Evolutionary conservation across 768 basidiomycete species (phyloP).

Genomic region (Clavaria fumosa): DNA sequence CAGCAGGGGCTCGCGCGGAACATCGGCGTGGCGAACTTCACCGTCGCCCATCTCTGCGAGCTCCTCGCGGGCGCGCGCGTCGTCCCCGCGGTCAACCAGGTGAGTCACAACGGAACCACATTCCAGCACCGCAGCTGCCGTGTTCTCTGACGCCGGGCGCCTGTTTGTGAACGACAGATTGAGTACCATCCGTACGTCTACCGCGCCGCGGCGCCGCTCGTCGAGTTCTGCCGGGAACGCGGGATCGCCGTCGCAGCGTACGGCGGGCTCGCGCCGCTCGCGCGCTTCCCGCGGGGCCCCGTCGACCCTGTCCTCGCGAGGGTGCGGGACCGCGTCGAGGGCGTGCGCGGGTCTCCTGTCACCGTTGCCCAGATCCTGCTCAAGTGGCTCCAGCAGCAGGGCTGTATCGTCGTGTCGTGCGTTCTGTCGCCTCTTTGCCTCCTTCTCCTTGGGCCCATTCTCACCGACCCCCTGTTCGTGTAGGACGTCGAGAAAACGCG

Average conservation of each 20-base stretch:
- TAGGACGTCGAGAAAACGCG: constrained; percentile 35
- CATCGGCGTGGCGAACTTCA: constrained; percentile 62
- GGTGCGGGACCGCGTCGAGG: constrained; percentile 36
- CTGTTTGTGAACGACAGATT: constrained; percentile 26
- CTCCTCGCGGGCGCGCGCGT: constrained; percentile 36
- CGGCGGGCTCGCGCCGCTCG: constrained; percentile 36
- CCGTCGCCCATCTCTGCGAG: constrained; percentile 33
- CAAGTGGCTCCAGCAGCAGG: constrained; percentile 53
- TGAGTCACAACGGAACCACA: too few relatives aligned
- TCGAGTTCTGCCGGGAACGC: constrained; percentile 37
- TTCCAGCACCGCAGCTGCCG: too few relatives aligned
- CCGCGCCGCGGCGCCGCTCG: constrained; percentile 37
- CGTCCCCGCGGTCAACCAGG: constrained; percentile 59
- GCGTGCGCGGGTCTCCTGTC: constrained; percentile 23
- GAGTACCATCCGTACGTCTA: constrained; percentile 60
- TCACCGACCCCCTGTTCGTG: constrained; percentile 4
- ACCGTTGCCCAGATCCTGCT: constrained; percentile 49
- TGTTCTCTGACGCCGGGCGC: neutral
- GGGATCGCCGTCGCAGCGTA: constrained; percentile 56
- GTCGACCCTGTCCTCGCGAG: constrained; percentile 37
- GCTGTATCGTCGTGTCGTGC: constrained; percentile 50
- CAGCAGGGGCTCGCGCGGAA: constrained; percentile 31
- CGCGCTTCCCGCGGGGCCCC: constrained; percentile 34
- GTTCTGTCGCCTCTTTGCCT: too few relatives aligned
- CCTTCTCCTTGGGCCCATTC: neutral